These are phyloP conservation scores for Eucalyptus globulus DNA, from an alignment of 345 rosid genomes.

Conservation along the genomic window DNA sequence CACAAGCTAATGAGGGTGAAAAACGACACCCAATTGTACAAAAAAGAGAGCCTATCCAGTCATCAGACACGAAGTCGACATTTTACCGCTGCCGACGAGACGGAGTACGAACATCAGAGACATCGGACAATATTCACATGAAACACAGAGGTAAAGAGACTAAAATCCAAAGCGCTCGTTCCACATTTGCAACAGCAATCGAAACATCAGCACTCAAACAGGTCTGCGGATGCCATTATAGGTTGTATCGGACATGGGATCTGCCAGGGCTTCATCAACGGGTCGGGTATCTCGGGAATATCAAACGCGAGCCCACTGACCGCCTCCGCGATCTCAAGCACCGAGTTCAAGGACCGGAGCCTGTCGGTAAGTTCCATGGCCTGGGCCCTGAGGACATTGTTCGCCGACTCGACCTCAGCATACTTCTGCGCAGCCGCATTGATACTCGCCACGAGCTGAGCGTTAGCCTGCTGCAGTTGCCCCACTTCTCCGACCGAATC, in stretches of 20 bases:
- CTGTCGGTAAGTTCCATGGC: conserved; percentile 55
- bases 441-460: too few species aligned
- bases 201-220: conserved; percentile 19
- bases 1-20: background rate
- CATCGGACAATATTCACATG: background rate
- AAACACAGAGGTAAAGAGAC: background rate
- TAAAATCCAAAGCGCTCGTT: background rate
- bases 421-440: conserved; percentile 2
- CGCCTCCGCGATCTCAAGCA: conserved; percentile 34
- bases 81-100: background rate
- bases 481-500: conserved; percentile 39
- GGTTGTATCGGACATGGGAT: conserved; percentile 40
- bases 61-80: background rate
- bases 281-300: conserved; percentile 53
- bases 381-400: conserved; percentile 57
- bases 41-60: background rate
- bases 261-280: conserved; percentile 49
- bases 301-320: conserved; percentile 45
- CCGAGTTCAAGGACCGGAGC: conserved; percentile 25
- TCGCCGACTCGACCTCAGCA: conserved; percentile 38
- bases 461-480: conserved; percentile 26
- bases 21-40: background rate
- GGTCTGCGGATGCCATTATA: conserved; percentile 22
- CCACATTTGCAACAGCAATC: background rate
- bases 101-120: background rate